Conservation (phyloP, 352 stramenopile genomes). For the Pythium rishiriense region DNA sequence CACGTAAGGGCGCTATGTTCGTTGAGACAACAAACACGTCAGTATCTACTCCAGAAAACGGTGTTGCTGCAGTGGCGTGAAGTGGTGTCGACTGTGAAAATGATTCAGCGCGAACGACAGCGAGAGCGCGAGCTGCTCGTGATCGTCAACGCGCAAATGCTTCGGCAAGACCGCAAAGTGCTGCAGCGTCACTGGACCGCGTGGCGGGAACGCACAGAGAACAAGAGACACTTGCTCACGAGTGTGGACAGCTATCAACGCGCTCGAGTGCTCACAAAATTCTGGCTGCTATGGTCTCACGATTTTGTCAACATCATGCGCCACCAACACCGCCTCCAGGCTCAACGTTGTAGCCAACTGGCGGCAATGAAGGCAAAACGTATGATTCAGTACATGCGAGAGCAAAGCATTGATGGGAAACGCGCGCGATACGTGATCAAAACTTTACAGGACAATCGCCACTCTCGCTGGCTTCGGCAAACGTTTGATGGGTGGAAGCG, state of each 20-base stretch:
- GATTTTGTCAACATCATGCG: slow-evolving; percentile 33
- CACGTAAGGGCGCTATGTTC: slow-evolving; percentile 24
- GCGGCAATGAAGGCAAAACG: background rate
- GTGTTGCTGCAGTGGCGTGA: slow-evolving; percentile 44
- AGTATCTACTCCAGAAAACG: background rate
- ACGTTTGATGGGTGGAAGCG: slow-evolving; percentile 7
- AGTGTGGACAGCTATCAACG: slow-evolving; percentile 51
- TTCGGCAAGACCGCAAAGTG: slow-evolving; percentile 39
- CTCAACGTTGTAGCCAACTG: background rate
- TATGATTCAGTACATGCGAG: background rate
- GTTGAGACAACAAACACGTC: slow-evolving; percentile 14
- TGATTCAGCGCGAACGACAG: slow-evolving; percentile 43
- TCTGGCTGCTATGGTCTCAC: slow-evolving; percentile 59
- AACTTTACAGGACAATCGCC: background rate
- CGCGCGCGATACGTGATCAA: background rate
- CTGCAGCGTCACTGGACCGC: slow-evolving; percentile 47
- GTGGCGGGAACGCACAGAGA: slow-evolving; percentile 41
- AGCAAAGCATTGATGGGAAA: background rate
- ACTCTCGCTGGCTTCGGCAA: background rate
- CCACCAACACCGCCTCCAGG: background rate
- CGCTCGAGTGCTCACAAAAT: slow-evolving; percentile 57
- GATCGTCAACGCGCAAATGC: slow-evolving; percentile 57
- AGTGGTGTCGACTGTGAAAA: slow-evolving; percentile 42
- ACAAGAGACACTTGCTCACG: slow-evolving; percentile 40
- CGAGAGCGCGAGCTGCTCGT: slow-evolving; percentile 59